Base-by-base conservation (phyloP, 306 rosid genomes). In the Fagus crenata region DNA sequence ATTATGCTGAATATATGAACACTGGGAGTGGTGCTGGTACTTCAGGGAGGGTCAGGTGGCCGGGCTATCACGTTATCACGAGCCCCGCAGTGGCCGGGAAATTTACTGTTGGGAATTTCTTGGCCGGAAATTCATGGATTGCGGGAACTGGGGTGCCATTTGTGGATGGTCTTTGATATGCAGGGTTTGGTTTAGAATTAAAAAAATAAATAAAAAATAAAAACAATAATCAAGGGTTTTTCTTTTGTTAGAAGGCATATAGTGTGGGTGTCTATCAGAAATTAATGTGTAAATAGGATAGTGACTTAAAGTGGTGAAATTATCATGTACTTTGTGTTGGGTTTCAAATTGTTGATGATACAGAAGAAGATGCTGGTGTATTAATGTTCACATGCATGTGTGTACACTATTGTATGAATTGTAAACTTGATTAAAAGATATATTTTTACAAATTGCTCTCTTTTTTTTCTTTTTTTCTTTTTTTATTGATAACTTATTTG, bases 1-100 rank as follows among this genome's bases (percentile, higher is more conserved):
- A 90, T 17, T 93, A 93, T 33, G 98, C 80, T 0, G 98, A 93
- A 80, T 86, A 80, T 55, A 82, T 79, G 93, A 93, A 93, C 59
- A 39, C 68, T 0, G 98, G 98, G 7, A 37, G 77, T 1, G 96
- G 98, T 14, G 90, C 92, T 1, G 80, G 70, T 35, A 87, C 93
- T 0, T 80, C 31, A 0, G 86, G 97, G 8, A 84, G 98, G 76
- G 98, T 93, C 36, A 72, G 72, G 0, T 93, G 97, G 98, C 65
- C 69, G 0, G 97, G 98, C 2, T 93, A 82, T 81, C 92, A n/a
- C 56, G 89, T 88, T 0, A 80, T 93, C 9, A 81, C 53, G 0
- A 72, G 83, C 42, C 78, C 88, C 1, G 1, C 53, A 4, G 90
- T 88, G 79, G 98, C 93, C 0, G 85, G 32, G 2, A 79, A 89